phyloP scores from a whole-genome alignment of 116 monocot species.

The Dioscorea cayenensis region DNA sequence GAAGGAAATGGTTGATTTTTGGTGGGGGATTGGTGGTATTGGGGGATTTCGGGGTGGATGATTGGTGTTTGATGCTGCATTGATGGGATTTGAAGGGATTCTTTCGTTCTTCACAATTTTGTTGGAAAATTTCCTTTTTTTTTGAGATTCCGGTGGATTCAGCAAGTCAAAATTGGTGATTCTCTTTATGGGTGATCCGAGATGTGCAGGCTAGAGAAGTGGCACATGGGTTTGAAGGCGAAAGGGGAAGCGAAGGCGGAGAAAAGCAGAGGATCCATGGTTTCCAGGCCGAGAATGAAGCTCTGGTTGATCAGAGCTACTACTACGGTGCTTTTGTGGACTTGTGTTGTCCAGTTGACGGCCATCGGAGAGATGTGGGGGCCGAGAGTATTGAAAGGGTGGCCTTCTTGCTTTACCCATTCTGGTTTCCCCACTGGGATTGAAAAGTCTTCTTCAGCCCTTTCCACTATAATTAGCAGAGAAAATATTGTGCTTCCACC shows the following conservation, averaged over 20 bases:
- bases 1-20: neutral
- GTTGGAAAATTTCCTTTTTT: neutral
- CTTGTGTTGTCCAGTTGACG: slow-evolving; percentile 67
- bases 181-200: neutral
- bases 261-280: slow-evolving; percentile 16
- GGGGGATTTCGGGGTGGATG: too few species aligned
- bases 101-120: neutral
- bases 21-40: neutral
- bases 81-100: neutral
- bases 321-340: slow-evolving; percentile 71
- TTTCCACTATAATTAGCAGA: neutral
- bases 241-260: slow-evolving; percentile 5
- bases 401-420: slow-evolving; percentile 64
- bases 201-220: neutral
- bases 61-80: neutral
- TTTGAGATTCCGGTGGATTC: neutral
- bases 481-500: slow-evolving; percentile 50
- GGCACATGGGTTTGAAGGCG: neutral
- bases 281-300: slow-evolving; percentile 60
- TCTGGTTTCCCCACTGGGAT: neutral
- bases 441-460: neutral
- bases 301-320: slow-evolving; percentile 62
- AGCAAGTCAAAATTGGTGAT: neutral
- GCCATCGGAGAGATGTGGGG: slow-evolving; percentile 74
- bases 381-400: slow-evolving; percentile 59